These are phyloP conservation scores for Penicillium paneum DNA, from an alignment of 2,329 filamentous ascomycete species.

Conservation along the genomic window DNA sequence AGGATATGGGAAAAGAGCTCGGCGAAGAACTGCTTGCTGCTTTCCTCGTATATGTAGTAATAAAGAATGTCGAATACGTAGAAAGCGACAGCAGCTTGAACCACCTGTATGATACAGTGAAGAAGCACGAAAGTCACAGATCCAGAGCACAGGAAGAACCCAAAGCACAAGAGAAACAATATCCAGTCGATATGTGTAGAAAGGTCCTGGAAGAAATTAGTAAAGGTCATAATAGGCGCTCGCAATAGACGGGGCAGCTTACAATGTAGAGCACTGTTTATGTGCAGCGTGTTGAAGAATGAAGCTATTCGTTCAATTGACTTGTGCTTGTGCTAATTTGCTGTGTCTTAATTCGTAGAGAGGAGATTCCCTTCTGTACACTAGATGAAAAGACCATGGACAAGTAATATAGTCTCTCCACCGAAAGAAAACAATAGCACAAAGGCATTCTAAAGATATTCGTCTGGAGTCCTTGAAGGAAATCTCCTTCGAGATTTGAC, in stretches of 20 bases:
- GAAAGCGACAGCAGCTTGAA: neutral
- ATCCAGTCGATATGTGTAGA: neutral
- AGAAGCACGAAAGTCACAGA: neutral
- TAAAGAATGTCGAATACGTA: neutral
- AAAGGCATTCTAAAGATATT: neutral
- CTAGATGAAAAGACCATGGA: neutral
- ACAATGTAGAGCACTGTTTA: neutral
- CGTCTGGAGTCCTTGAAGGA: neutral
- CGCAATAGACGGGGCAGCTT: neutral
- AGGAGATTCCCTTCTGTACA: neutral
- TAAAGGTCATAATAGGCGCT: neutral
- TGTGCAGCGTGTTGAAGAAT: neutral
- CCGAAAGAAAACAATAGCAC: neutral
- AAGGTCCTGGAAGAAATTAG: neutral
- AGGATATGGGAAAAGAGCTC: neutral
- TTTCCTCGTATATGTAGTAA: neutral
- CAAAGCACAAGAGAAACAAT: neutral
- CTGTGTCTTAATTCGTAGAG: neutral
- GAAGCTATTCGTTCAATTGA: neutral
- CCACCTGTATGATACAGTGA: neutral
- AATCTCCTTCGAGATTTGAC: neutral
- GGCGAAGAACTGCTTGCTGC: neutral
- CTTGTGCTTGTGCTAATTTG: neutral
- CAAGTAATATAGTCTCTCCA: neutral
- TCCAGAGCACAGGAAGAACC: neutral